Evolutionary conservation across 108 stramenopile genomes (phyloP).

Genomic region (Chaetoceros tenuissimus): DNA sequence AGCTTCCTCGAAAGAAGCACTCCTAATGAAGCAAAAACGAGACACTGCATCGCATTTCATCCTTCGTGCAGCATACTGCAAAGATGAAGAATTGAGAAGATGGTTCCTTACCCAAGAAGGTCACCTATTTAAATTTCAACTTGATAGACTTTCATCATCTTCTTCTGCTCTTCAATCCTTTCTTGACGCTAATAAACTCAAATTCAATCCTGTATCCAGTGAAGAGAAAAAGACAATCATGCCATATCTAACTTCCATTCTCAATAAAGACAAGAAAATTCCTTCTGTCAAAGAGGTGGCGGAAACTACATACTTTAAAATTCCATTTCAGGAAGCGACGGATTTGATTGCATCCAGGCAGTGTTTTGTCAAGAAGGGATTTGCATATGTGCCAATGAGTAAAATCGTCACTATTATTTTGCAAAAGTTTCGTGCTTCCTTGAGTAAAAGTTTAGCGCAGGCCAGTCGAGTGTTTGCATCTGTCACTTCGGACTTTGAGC

Average conservation of each 20-base stretch:
- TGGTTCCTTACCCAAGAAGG: slow-evolving; percentile 87
- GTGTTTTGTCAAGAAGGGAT: slow-evolving; percentile 76
- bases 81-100: slow-evolving; percentile 76
- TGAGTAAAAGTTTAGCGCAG: slow-evolving; percentile 65
- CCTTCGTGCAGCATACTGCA: slow-evolving; percentile 90
- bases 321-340: slow-evolving; percentile 90
- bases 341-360: slow-evolving; percentile 71
- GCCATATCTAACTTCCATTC: slow-evolving; percentile 20
- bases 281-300: slow-evolving; percentile 31
- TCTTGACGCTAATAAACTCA: slow-evolving; percentile 45
- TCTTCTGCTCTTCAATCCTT: slow-evolving; percentile 25
- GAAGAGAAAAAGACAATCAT: slow-evolving; percentile 38
- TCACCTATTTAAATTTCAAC: slow-evolving; percentile 76
- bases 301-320: slow-evolving; percentile 57
- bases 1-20: slow-evolving; percentile 4
- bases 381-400: slow-evolving; percentile 84
- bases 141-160: slow-evolving; percentile 39
- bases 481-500: slow-evolving; percentile 23
- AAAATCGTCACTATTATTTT: slow-evolving; percentile 72
- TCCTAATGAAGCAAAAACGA: slow-evolving; percentile 22
- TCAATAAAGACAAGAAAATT: slow-evolving; percentile 3
- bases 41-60: slow-evolving; percentile 95
- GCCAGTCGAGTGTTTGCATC: slow-evolving; percentile 33
- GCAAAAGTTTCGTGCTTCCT: slow-evolving; percentile 59
- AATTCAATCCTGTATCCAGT: slow-evolving; percentile 44